A percentile compares a stretch with the other conserved stretches of the same genome.
These are phyloP conservation scores for Metschnikowia amazonensis DNA, from an alignment of 805 yeast species.

Conservation along the genomic window DNA sequence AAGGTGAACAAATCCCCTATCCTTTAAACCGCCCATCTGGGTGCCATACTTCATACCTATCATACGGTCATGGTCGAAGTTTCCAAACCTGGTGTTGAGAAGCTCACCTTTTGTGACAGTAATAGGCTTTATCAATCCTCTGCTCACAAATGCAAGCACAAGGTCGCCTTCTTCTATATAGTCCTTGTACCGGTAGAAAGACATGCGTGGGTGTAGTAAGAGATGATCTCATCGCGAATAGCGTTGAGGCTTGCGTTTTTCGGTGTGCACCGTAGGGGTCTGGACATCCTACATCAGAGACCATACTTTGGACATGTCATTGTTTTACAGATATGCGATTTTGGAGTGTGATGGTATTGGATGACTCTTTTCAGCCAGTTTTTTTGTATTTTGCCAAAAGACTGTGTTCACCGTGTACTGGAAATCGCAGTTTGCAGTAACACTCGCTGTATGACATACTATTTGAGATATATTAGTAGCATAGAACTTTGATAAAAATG, in stretches of 20 bases:
- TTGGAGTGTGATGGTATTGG: no score
- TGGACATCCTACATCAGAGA: neutral
- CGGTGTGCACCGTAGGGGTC: neutral
- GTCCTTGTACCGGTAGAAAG: slow-evolving; percentile 59
- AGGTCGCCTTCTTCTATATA: slow-evolving; percentile 81
- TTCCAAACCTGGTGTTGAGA: slow-evolving; percentile 85
- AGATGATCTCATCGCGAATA: slow-evolving; percentile 3
- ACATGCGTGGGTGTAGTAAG: slow-evolving; percentile 27
- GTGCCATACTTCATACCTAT: slow-evolving; percentile 79
- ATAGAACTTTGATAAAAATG: no score
- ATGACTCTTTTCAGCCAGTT: no score
- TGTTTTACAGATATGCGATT: no score
- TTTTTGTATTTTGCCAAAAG: no score
- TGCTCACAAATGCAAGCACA: slow-evolving; percentile 79
- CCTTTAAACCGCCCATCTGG: slow-evolving; percentile 73
- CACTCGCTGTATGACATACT: no score
- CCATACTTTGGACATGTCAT: no score
- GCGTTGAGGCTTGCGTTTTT: neutral
- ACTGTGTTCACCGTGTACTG: no score
- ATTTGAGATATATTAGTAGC: no score
- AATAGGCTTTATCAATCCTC: slow-evolving; percentile 76
- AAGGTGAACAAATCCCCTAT: slow-evolving; percentile 81
- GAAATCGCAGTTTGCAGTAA: no score
- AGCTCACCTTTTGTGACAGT: slow-evolving; percentile 53
- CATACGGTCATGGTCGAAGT: slow-evolving; percentile 80